Percentiles rank a stretch among this genome's conserved stretches.
Conservation (phyloP, 108 stramenopile species). For the Fragilaria crotonensis region DNA sequence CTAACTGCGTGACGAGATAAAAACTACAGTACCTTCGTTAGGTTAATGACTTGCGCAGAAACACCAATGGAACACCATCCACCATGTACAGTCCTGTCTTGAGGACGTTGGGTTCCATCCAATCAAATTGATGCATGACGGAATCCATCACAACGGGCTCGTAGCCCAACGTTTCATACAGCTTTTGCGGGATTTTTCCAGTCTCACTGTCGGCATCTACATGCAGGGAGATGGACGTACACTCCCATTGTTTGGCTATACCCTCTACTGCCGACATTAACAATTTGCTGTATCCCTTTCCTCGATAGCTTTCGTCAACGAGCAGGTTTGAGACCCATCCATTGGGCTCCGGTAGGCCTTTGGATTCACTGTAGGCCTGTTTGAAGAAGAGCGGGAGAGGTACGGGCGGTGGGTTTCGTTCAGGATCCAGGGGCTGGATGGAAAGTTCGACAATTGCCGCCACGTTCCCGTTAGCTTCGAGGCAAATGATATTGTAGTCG, state of each 20-base stretch:
- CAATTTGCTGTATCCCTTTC: slow-evolving; percentile 47
- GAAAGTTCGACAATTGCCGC: slow-evolving; percentile 63
- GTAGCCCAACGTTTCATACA: slow-evolving; percentile 55
- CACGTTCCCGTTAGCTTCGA: slow-evolving; percentile 20
- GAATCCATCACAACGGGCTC: background rate
- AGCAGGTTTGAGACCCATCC: slow-evolving; percentile 64
- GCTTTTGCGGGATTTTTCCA: slow-evolving; percentile 34
- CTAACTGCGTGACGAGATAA: too few species aligned
- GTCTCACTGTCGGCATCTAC: slow-evolving; percentile 50
- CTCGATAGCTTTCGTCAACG: slow-evolving; percentile 36
- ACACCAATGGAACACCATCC: background rate
- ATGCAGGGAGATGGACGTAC: slow-evolving; percentile 45
- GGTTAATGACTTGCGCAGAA: background rate
- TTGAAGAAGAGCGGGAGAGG: slow-evolving; percentile 44
- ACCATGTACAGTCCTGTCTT: background rate
- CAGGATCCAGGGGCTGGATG: slow-evolving; percentile 50
- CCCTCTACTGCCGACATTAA: slow-evolving; percentile 62
- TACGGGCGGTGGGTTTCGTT: slow-evolving; percentile 51
- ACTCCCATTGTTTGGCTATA: slow-evolving; percentile 50
- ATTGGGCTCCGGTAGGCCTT: slow-evolving; percentile 1
- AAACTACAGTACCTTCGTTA: too few species aligned
- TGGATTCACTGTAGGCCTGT: slow-evolving; percentile 1
- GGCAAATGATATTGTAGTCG: slow-evolving; percentile 1
- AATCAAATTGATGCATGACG: background rate
- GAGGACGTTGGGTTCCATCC: background rate